These are phyloP conservation scores for Sinapis alba DNA, from an alignment of 441 rosid species.

Conservation along the genomic window DNA sequence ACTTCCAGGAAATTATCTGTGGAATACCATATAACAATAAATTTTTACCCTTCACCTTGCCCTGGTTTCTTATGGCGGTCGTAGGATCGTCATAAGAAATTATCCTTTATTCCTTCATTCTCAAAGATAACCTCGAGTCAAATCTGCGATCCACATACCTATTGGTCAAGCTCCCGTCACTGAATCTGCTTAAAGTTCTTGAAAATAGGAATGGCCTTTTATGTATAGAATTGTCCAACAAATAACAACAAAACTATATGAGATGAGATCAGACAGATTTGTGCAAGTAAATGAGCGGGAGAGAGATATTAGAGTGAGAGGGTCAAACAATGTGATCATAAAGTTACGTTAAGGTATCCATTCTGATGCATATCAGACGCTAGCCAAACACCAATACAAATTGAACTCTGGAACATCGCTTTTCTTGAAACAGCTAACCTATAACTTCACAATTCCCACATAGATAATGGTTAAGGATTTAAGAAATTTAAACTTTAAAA, in stretches of 20 bases:
- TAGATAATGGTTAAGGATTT: background rate
- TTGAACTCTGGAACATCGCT: background rate
- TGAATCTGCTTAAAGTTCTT: background rate
- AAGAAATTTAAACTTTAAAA: background rate
- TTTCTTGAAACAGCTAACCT: background rate
- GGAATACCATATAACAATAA: background rate
- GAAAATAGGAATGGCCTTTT: background rate
- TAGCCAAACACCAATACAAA: background rate
- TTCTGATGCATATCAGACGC: background rate
- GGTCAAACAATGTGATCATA: background rate
- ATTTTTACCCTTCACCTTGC: background rate
- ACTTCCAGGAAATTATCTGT: background rate
- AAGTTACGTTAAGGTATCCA: background rate
- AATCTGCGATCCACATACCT: too few relatives aligned
- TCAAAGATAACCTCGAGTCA: background rate
- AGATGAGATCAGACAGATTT: background rate
- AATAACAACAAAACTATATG: background rate
- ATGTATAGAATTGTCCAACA: background rate
- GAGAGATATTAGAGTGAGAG: background rate
- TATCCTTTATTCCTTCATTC: background rate
- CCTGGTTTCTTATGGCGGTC: background rate
- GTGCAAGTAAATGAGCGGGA: background rate
- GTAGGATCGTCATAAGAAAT: background rate
- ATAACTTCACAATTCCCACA: background rate
- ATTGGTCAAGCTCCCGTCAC: background rate